A percentile compares a stretch with the other conserved stretches of the same genome.
Conservation (phyloP, 805 yeast species). For the Diddensiella santjacobensis region DNA sequence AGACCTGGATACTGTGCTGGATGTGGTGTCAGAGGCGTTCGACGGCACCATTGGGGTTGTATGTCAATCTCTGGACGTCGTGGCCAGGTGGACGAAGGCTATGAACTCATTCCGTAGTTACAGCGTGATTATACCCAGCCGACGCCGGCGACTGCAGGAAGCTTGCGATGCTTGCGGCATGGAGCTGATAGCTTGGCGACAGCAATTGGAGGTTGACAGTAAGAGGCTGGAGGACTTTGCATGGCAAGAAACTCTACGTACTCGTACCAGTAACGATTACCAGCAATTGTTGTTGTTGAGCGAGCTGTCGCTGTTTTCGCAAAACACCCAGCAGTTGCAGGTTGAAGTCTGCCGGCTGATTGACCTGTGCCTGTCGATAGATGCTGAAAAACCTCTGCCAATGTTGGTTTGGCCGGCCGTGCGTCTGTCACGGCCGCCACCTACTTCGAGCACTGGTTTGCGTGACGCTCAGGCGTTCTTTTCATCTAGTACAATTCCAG, state of each 20-base stretch:
- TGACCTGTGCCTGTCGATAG: slow-evolving; percentile 14
- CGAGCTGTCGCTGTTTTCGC: slow-evolving; percentile 21
- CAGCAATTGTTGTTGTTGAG: slow-evolving; percentile 13
- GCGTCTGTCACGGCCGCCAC: slow-evolving; percentile 4
- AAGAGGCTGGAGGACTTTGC: not conserved
- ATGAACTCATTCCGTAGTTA: slow-evolving; percentile 24
- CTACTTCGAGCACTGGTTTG: not conserved
- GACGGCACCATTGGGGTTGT: slow-evolving; percentile 1
- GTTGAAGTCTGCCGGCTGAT: slow-evolving; percentile 6
- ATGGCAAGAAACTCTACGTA: slow-evolving; percentile 2
- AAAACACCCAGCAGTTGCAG: slow-evolving; percentile 10
- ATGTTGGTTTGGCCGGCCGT: slow-evolving; percentile 16
- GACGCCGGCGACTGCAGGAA: not conserved
- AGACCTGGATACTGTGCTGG: slow-evolving; percentile 16
- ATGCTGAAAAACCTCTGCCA: slow-evolving; percentile 19
- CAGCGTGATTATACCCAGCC: slow-evolving; percentile 14
- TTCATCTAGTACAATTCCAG: slow-evolving; percentile 7
- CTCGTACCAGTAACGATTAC: slow-evolving; percentile 1
- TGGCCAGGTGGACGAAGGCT: slow-evolving; percentile 23
- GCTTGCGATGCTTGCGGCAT: not conserved
- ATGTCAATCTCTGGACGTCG: slow-evolving; percentile 15
- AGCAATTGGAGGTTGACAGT: slow-evolving; percentile 7
- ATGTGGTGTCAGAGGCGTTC: slow-evolving; percentile 1
- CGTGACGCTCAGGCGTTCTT: slow-evolving; percentile 1
- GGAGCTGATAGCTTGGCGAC: not conserved